A percentile compares a stretch with the other conserved stretches of the same genome.
These are phyloP conservation scores for Naganishia cerealis DNA, from an alignment of 1,284 basidiomycete genomes.

Conservation along the genomic window DNA sequence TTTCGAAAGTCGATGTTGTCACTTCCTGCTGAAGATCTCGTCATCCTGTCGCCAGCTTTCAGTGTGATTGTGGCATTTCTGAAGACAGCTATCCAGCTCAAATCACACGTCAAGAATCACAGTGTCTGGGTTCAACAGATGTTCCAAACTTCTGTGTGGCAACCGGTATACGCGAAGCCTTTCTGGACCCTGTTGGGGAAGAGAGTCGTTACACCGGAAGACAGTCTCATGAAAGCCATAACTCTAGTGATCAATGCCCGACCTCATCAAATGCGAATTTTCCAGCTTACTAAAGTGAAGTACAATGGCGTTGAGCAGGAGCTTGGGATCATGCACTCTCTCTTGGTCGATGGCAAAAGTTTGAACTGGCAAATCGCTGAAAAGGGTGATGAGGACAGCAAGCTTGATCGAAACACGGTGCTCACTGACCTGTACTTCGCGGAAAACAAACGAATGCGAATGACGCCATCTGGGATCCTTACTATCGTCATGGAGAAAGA, in stretches of 20 bases:
- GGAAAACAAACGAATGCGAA: background rate
- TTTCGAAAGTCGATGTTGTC: background rate
- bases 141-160: background rate
- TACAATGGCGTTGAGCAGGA: background rate
- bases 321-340: background rate
- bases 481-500: conserved; percentile 2
- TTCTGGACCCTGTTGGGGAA: conserved; percentile 5
- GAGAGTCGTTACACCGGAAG: background rate
- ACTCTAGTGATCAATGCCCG: conserved; percentile 1
- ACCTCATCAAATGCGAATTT: conserved; percentile 1
- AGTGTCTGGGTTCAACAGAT: background rate
- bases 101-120: background rate
- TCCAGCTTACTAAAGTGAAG: background rate
- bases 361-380: conserved; percentile 14
- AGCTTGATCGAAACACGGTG: background rate
- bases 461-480: background rate
- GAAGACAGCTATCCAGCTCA: background rate
- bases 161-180: background rate
- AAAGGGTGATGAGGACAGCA: background rate
- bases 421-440: conserved; percentile 17
- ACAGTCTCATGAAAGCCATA: background rate
- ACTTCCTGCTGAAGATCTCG: background rate
- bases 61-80: background rate
- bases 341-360: conserved; percentile 9
- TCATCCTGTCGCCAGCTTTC: background rate